Evolutionary conservation across 805 yeast species (phyloP).

Genomic region (Candida bentonensis): DNA sequence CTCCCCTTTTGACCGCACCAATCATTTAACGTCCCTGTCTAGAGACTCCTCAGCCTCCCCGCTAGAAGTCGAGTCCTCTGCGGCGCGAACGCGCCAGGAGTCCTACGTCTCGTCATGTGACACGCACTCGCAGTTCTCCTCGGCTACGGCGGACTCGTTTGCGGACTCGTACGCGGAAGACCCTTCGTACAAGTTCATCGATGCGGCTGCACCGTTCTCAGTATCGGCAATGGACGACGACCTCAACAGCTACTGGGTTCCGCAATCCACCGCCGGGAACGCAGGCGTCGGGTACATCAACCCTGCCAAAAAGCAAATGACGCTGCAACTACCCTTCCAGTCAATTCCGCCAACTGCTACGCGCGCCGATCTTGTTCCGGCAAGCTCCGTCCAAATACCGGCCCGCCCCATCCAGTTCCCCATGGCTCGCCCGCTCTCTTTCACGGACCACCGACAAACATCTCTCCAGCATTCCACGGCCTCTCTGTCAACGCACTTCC

Average conservation of each 20-base stretch:
- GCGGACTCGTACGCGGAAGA: constrained; percentile 5
- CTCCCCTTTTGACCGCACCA: neutral
- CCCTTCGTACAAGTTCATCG: constrained; percentile 4
- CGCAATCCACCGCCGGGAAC: constrained; percentile 13
- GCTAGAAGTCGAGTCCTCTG: neutral
- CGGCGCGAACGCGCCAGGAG: constrained; percentile 1
- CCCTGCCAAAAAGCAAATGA: constrained; percentile 7
- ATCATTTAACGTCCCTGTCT: neutral
- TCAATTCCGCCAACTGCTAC: neutral
- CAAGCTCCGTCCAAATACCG: neutral
- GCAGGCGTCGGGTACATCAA: constrained; percentile 13
- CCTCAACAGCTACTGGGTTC: constrained; percentile 21
- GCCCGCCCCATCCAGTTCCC: constrained; percentile 1
- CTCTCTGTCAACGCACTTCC: neutral
- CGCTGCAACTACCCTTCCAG: constrained; percentile 13
- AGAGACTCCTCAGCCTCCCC: neutral
- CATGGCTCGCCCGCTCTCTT: neutral
- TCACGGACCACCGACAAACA: neutral
- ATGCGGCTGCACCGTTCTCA: constrained; percentile 6
- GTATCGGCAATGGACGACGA: constrained; percentile 4
- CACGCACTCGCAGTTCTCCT: constrained; percentile 1
- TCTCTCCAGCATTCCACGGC: neutral
- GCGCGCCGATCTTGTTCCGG: neutral
- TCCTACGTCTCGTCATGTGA: neutral
- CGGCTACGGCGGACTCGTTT: neutral